These are phyloP conservation scores for Pseudogymnoascus sp. DNA, from an alignment of 2,329 filamentous ascomycete species.

Conservation along the genomic window DNA sequence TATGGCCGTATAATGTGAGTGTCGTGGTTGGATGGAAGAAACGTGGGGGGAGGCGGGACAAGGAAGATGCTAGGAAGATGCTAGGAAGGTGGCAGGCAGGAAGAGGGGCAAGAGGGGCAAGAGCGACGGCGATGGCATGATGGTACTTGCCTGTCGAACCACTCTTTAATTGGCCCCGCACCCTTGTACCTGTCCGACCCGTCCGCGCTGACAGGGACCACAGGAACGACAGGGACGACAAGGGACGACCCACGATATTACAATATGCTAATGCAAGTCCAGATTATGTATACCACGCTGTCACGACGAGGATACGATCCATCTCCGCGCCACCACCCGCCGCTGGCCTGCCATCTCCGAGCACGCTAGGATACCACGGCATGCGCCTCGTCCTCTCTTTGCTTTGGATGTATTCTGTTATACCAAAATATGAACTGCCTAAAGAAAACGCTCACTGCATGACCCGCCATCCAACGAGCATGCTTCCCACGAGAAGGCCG, in stretches of 20 bases:
- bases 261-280: conserved; percentile 5
- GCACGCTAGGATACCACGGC: conserved; percentile 1
- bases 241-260: conserved; percentile 8
- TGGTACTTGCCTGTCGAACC: not conserved
- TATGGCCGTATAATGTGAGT: not conserved
- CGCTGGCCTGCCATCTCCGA: not conserved
- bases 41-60: not conserved
- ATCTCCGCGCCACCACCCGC: not conserved
- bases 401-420: not conserved
- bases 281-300: not conserved
- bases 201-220: not conserved
- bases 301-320: not conserved
- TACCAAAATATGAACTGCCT: not conserved
- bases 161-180: conserved; percentile 5
- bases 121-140: too few relatives aligned
- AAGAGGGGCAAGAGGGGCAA: not conserved
- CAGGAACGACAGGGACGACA: too few relatives aligned
- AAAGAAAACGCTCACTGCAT: not conserved
- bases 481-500: not conserved
- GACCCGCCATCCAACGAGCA: not conserved
- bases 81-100: not conserved
- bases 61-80: not conserved
- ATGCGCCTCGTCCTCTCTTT: not conserved
- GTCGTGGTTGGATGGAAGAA: conserved; percentile 4
- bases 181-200: not conserved